phyloP scores from a whole-genome alignment of 495 filamentous ascomycete species.

The Durotheca rogersii region DNA sequence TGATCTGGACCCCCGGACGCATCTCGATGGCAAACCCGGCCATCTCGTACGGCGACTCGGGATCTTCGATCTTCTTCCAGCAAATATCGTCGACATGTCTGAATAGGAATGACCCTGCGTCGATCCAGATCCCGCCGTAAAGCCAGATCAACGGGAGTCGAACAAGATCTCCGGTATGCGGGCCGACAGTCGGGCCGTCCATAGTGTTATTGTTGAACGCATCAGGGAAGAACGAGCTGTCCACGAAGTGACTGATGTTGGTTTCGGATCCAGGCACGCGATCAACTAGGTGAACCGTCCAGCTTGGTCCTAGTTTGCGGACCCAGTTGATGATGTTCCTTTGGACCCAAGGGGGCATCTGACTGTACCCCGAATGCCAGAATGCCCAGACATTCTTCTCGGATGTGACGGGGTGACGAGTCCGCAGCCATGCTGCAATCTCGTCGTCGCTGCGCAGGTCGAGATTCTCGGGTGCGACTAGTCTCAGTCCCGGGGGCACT shows the following conservation, averaged over 20 bases:
- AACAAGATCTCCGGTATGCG: conserved; percentile 41
- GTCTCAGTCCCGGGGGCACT: conserved; percentile 24
- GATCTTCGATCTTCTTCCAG: conserved; percentile 44
- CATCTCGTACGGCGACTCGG: conserved; percentile 38
- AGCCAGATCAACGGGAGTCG: conserved; percentile 39
- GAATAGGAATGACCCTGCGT: conserved; percentile 42
- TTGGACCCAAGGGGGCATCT: conserved; percentile 40
- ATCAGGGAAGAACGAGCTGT: conserved; percentile 35
- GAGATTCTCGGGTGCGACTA: conserved; percentile 25
- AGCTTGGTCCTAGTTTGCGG: conserved; percentile 30
- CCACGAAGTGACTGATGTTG: conserved; percentile 32
- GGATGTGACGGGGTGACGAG: conserved; percentile 35
- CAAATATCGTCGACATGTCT: conserved; percentile 45
- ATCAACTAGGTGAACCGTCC: conserved; percentile 38
- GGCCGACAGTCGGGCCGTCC: conserved; percentile 36
- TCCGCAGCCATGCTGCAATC: conserved; percentile 28
- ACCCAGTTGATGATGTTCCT: conserved; percentile 42
- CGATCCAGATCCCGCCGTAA: conserved; percentile 45
- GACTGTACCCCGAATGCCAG: conserved; percentile 40
- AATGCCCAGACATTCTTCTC: conserved; percentile 50
- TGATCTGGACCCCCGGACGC: conserved; percentile 28
- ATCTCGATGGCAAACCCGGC: conserved; percentile 34
- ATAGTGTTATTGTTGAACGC: conserved; percentile 39
- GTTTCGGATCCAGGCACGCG: conserved; percentile 27
- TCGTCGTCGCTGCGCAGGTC: conserved; percentile 32